A percentile compares a stretch with the other conserved stretches of the same genome.
Evolutionary conservation across 2,329 filamentous ascomycete species (phyloP).

Genomic region (Neonectria ditissima): DNA sequence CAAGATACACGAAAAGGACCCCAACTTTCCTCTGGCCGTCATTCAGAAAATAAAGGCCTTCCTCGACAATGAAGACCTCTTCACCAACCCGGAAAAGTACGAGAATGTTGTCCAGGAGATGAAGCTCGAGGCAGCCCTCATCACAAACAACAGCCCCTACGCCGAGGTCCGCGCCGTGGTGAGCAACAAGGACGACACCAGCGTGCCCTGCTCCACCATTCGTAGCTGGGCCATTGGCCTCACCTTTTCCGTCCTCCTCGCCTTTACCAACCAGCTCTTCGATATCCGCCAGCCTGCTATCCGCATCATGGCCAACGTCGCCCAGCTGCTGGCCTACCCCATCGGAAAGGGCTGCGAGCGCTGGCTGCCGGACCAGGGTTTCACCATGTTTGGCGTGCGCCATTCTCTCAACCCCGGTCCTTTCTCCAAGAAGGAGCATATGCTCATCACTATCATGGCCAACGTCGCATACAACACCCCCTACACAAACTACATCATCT

Average conservation of each 20-base stretch:
- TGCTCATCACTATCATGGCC: slow-evolving; percentile 72
- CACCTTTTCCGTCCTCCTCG: slow-evolving; percentile 61
- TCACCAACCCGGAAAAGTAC: slow-evolving; percentile 59
- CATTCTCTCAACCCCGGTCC: slow-evolving; percentile 67
- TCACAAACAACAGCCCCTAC: slow-evolving; percentile 68
- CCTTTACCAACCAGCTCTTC: slow-evolving; percentile 69
- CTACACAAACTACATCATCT: slow-evolving; percentile 68
- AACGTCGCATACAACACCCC: slow-evolving; percentile 67
- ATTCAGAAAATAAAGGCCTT: slow-evolving; percentile 57
- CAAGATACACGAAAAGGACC: slow-evolving; percentile 57
- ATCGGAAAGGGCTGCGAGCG: slow-evolving; percentile 64
- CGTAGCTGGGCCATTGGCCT: slow-evolving; percentile 66
- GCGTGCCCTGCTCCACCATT: slow-evolving; percentile 64
- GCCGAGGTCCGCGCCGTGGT: slow-evolving; percentile 68
- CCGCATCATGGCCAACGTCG: slow-evolving; percentile 65
- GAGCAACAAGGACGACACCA: slow-evolving; percentile 65
- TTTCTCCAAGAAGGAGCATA: slow-evolving; percentile 71
- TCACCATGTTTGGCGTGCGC: slow-evolving; percentile 59
- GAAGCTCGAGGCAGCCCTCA: slow-evolving; percentile 66
- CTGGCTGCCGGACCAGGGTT: slow-evolving; percentile 62
- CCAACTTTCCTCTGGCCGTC: slow-evolving; percentile 56
- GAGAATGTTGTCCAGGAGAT: slow-evolving; percentile 63
- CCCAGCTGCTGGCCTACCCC: slow-evolving; percentile 68
- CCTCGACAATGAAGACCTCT: slow-evolving; percentile 58
- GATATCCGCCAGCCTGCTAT: slow-evolving; percentile 68